Conservation (phyloP, 1,284 basidiomycete species). For the Microbotryum silenes-acaulis region DNA sequence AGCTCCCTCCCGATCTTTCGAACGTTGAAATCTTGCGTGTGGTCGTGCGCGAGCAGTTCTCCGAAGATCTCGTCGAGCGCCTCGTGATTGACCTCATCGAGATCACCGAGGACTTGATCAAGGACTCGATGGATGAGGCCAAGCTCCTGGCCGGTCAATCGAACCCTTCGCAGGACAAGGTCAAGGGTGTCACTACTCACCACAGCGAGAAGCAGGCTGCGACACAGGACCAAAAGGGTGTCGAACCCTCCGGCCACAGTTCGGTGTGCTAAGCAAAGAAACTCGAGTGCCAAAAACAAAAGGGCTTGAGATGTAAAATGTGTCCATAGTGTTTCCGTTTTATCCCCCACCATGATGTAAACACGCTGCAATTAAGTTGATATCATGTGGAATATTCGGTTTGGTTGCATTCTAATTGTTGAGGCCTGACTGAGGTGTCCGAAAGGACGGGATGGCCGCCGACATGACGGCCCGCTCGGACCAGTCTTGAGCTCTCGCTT, state of each 20-base stretch:
- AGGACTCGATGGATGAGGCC: conserved; percentile 5
- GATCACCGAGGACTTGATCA: conserved; percentile 25
- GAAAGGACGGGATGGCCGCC: too few species aligned
- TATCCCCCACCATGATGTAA: too few species aligned
- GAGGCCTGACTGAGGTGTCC: too few species aligned
- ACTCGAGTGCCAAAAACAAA: neutral
- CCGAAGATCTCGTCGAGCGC: conserved; percentile 36
- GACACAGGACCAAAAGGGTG: conserved; percentile 20
- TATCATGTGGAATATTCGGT: too few species aligned
- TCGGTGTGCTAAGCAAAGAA: conserved; percentile 14
- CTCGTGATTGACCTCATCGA: conserved; percentile 26
- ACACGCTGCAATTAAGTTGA: too few species aligned
- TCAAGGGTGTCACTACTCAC: neutral
- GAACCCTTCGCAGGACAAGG: neutral
- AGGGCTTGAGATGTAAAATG: too few species aligned
- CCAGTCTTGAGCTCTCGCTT: too few species aligned
- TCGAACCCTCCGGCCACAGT: conserved; percentile 14
- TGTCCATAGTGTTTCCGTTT: too few species aligned
- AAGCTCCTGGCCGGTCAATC: neutral
- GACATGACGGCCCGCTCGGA: too few species aligned
- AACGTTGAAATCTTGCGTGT: conserved; percentile 73
- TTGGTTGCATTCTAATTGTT: too few species aligned
- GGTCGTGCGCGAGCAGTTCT: conserved; percentile 69
- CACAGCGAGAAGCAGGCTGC: conserved; percentile 11
- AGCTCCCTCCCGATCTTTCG: conserved; percentile 59